Base-by-base conservation (phyloP, 768 basidiomycete species). In the Tephrocybe sp. region DNA sequence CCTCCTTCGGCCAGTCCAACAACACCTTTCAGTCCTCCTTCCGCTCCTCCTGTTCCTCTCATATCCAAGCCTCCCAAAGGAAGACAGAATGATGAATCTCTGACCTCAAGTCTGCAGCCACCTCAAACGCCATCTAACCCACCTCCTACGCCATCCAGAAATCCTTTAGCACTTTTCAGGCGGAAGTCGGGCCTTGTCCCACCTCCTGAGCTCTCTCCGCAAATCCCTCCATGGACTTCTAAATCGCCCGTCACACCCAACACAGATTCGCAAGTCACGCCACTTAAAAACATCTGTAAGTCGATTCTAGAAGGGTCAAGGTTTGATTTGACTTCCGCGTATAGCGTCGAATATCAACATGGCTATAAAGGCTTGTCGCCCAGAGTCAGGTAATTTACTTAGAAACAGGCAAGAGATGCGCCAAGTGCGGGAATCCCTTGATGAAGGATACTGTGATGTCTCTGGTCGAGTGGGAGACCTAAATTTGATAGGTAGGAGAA, bases 361-460 rank as follows among this genome's bases (percentile, higher is more conserved):
- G 71, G 88, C 88, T 9, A 76, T 89, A 54, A 78, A 72, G 45
- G 87, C 86, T 1, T 93, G 90, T 58, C 76, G 78, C 41, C 77
- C 80, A 4, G 90, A 93, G 66, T 77, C 77, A 19, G 74, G 75
- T 5, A 74, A 79, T 43, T 58, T 87, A 13, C 60, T 93, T 9
- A 73, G 73, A 42, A 89, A 87, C 60, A 69, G 80, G 39, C 73
- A 84, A 60, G 73, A 80, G 34, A 86, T 91, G 84, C 78, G 80
- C 50, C 70, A 75, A 41, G 79, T 94, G 25, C 85, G 79, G 55
- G 89, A 91, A 60, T 82, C 82, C 7, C 60, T 87, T n/a, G 74
- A 88, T 53, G 87, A 90, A 53, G 85, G 87, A 2, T 93, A 92
- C 59, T 92, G 91, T 55, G 91, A 93, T 64, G 66, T 84, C 11